These are phyloP conservation scores for Dryadomyces quercus-mongolicae DNA, from an alignment of 2,329 filamentous ascomycete genomes.

Conservation along the genomic window DNA sequence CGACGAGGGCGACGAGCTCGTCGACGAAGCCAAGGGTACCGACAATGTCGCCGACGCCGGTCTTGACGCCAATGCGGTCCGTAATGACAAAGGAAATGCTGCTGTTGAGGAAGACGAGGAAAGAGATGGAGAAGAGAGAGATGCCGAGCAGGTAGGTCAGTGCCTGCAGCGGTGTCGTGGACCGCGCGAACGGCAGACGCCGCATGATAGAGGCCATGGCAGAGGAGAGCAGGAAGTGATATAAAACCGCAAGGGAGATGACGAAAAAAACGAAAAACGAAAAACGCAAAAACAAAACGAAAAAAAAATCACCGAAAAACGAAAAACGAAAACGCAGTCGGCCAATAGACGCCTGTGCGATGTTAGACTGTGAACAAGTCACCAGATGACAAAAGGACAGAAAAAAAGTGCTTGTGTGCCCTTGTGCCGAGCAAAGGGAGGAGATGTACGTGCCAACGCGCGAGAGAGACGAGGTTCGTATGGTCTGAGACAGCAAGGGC, in stretches of 20 bases:
- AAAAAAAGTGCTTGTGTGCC: too few species aligned
- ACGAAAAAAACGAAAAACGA: too few species aligned
- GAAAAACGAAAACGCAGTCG: too few species aligned
- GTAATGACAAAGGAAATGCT: constrained; percentile 77
- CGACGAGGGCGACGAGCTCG: constrained; percentile 68
- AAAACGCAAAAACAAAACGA: background rate
- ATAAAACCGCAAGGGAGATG: background rate
- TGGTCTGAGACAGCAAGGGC: too few species aligned
- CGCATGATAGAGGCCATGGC: constrained; percentile 21
- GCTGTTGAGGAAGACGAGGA: constrained; percentile 82
- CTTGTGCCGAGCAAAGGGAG: too few species aligned
- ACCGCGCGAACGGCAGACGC: constrained; percentile 44
- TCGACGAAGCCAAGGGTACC: constrained; percentile 78
- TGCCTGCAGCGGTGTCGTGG: constrained; percentile 50
- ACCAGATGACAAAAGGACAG: too few species aligned
- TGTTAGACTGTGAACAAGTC: too few species aligned
- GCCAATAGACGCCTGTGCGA: too few species aligned
- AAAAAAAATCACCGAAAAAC: too few species aligned
- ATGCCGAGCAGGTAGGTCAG: constrained; percentile 69
- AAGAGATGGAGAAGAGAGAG: constrained; percentile 76
- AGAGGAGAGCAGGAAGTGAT: background rate
- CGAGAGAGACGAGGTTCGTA: too few species aligned
- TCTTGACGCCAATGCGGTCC: constrained; percentile 63
- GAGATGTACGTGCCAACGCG: too few species aligned
- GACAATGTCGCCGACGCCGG: constrained; percentile 65